Evolutionary conservation across 2,329 filamentous ascomycete genomes (phyloP).

Genomic region (Canariomyces notabilis): DNA sequence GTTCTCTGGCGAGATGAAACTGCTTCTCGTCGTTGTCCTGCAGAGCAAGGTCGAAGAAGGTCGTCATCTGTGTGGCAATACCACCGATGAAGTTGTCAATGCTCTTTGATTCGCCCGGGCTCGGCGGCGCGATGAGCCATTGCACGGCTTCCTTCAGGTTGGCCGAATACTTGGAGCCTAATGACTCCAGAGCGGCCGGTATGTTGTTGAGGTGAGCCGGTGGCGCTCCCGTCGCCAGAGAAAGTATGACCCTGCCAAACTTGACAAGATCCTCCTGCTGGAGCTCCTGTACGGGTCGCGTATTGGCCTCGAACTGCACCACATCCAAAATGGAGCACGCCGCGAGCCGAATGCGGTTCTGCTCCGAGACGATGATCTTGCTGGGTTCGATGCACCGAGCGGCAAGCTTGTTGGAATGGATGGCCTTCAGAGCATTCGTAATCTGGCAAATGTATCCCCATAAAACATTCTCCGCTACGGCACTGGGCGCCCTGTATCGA

Average conservation of each 20-base stretch:
- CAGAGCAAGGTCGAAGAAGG: slow-evolving; percentile 71
- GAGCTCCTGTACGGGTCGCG: slow-evolving; percentile 64
- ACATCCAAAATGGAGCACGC: slow-evolving; percentile 89
- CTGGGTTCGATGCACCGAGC: slow-evolving; percentile 80
- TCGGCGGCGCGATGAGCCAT: slow-evolving; percentile 70
- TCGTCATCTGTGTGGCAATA: slow-evolving; percentile 72
- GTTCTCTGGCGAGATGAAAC: slow-evolving; percentile 67
- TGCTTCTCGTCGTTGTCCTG: slow-evolving; percentile 72
- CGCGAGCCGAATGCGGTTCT: slow-evolving; percentile 81
- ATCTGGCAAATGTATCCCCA: slow-evolving; percentile 95
- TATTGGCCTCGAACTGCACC: slow-evolving; percentile 66
- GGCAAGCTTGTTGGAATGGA: slow-evolving; percentile 76
- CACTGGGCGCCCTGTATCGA: slow-evolving; percentile 34
- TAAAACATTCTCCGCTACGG: slow-evolving; percentile 65
- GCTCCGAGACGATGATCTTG: slow-evolving; percentile 86
- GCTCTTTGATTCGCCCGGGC: slow-evolving; percentile 56
- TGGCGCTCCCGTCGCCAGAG: slow-evolving; percentile 67
- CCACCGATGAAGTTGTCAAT: slow-evolving; percentile 75
- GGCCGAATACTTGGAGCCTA: slow-evolving; percentile 66
- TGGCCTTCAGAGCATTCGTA: slow-evolving; percentile 77
- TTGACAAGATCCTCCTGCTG: slow-evolving; percentile 85
- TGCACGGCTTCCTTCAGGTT: slow-evolving; percentile 73
- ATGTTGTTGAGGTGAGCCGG: slow-evolving; percentile 53
- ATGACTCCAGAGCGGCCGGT: slow-evolving; percentile 67
- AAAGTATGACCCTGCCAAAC: slow-evolving; percentile 80